Evolutionary conservation across 2,329 filamentous ascomycete species (phyloP).

Genomic region (Fusarium sp.): DNA sequence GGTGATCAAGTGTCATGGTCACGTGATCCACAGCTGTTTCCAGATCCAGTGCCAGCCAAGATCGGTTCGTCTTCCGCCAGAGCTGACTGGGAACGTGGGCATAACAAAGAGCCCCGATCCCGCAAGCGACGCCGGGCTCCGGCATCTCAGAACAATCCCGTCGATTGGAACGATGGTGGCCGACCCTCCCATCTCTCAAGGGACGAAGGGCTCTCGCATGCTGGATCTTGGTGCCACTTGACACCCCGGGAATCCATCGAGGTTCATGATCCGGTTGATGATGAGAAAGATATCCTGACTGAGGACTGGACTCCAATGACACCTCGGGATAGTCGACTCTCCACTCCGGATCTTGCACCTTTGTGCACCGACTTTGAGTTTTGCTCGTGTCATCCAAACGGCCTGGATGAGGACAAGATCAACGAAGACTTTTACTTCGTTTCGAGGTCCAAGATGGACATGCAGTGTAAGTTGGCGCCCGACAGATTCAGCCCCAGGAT

Average conservation of each 20-base stretch:
- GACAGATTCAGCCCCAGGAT: neutral
- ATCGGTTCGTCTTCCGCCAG: neutral
- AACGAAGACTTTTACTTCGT: conserved; percentile 39
- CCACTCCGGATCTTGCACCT: conserved; percentile 40
- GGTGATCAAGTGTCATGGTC: conserved; percentile 9
- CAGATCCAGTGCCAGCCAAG: neutral
- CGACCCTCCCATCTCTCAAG: neutral
- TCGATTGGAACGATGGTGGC: neutral
- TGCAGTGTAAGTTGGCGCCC: conserved; percentile 34
- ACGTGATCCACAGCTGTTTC: conserved; percentile 5
- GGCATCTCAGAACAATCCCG: neutral
- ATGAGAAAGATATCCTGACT: conserved; percentile 3
- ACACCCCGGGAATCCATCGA: neutral
- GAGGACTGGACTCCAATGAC: conserved; percentile 30
- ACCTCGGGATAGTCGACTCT: conserved; percentile 31
- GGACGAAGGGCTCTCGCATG: conserved; percentile 20
- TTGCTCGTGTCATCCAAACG: conserved; percentile 31
- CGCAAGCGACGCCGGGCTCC: conserved; percentile 20
- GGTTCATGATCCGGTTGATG: neutral
- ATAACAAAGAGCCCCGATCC: neutral
- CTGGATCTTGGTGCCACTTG: conserved; percentile 40
- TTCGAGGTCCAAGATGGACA: conserved; percentile 40
- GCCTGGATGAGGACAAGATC: conserved; percentile 24
- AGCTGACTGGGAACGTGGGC: neutral
- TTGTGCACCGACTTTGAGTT: conserved; percentile 42